Conservation (phyloP, 768 basidiomycete species). For the Boletales sp. region DNA sequence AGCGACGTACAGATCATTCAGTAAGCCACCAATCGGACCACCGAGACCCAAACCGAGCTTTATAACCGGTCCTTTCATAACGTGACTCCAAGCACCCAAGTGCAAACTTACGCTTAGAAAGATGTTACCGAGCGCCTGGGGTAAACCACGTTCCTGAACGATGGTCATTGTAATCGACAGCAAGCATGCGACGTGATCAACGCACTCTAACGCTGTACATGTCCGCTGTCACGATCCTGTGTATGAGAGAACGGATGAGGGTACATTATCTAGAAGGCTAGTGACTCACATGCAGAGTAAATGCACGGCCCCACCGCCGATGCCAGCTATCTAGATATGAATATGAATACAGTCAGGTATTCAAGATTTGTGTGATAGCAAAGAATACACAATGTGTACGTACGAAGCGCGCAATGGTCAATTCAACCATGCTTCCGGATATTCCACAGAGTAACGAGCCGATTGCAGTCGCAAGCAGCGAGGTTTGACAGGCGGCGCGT, state of each 20-base stretch:
- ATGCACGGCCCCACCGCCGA: slow-evolving; percentile 19
- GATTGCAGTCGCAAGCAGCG: slow-evolving; percentile 53
- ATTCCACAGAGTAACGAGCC: slow-evolving; percentile 67
- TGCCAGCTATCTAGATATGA: slow-evolving; percentile 15
- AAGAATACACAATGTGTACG: slow-evolving; percentile 21
- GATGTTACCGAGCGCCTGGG: slow-evolving; percentile 44
- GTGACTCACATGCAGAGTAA: slow-evolving; percentile 16
- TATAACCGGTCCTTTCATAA: background rate
- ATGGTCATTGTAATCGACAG: background rate
- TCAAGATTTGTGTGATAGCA: no score
- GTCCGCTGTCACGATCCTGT: slow-evolving; percentile 22
- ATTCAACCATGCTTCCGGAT: slow-evolving; percentile 60
- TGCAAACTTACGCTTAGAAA: slow-evolving; percentile 12
- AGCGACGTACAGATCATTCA: slow-evolving; percentile 19
- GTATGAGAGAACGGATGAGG: background rate
- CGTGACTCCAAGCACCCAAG: background rate
- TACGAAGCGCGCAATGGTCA: slow-evolving; percentile 70
- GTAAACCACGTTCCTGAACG: slow-evolving; percentile 10
- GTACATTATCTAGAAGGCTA: background rate
- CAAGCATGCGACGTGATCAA: background rate
- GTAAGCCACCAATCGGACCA: slow-evolving; percentile 19
- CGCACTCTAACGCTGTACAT: slow-evolving; percentile 18
- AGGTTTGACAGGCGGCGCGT: slow-evolving; percentile 60
- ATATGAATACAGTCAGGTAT: no score
- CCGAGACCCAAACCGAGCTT: slow-evolving; percentile 24